phyloP scores from a whole-genome alignment of 2,329 filamentous ascomycete species.

The Lanzia echinophila region DNA sequence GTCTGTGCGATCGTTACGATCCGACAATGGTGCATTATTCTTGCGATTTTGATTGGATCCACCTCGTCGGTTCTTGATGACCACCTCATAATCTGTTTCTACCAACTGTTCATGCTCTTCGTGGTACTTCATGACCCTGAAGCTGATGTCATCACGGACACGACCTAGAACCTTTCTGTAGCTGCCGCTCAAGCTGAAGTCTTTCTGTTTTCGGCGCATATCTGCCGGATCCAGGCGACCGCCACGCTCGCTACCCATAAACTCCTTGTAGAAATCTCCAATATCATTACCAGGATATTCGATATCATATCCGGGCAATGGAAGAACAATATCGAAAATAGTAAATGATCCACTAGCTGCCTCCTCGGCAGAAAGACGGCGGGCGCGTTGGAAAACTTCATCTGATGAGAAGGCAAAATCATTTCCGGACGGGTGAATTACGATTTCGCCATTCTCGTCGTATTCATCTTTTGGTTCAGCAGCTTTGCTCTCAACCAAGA shows the following conservation, averaged over 20 bases:
- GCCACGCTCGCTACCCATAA: constrained; percentile 76
- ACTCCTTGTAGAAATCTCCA: constrained; percentile 74
- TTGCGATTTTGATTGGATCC: constrained; percentile 1
- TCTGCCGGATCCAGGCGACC: constrained; percentile 73
- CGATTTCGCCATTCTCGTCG: constrained; percentile 34
- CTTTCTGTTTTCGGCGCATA: constrained; percentile 81
- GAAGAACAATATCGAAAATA: constrained; percentile 85
- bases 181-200: constrained; percentile 80
- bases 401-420: constrained; percentile 48
- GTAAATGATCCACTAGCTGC: constrained; percentile 67
- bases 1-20: too few relatives aligned
- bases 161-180: constrained; percentile 82
- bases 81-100: constrained; percentile 77
- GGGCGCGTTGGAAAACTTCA: constrained; percentile 60
- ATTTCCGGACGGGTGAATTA: constrained; percentile 48
- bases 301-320: constrained; percentile 86
- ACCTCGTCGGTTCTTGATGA: constrained; percentile 15
- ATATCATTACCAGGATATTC: constrained; percentile 79
- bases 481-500: constrained; percentile 24
- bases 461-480: constrained; percentile 24
- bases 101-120: constrained; percentile 78
- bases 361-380: constrained; percentile 70
- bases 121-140: constrained; percentile 63
- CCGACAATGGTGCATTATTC: too few relatives aligned
- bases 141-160: constrained; percentile 52